Evolutionary conservation across 306 rosid species (phyloP).

Genomic region (Argentina anserina): DNA sequence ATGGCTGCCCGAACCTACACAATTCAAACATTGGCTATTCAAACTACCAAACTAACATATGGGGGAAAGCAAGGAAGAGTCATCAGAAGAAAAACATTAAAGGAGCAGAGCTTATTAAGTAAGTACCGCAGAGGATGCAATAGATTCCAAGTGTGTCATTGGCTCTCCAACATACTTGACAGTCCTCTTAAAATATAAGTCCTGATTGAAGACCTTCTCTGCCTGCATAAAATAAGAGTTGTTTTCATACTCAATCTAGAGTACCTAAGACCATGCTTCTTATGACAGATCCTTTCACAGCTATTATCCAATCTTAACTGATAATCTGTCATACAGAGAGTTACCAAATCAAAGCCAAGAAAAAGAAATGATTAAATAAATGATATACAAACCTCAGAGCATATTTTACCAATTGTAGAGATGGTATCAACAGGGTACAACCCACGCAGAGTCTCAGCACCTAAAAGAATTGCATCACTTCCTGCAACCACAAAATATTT

Average conservation of each 20-base stretch:
- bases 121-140: constrained; percentile 94
- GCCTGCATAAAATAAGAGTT: constrained; percentile 48
- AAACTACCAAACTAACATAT: constrained; percentile 13
- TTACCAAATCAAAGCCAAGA: background rate
- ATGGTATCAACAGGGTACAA: constrained; percentile 90
- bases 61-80: constrained; percentile 7
- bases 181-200: constrained; percentile 83
- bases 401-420: constrained; percentile 87
- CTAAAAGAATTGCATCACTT: constrained; percentile 95
- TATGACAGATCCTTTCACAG: background rate
- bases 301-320: background rate
- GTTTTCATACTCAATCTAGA: background rate
- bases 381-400: constrained; percentile 67
- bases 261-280: background rate
- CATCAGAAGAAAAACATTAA: background rate
- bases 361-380: background rate
- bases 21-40: constrained; percentile 19
- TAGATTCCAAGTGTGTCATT: constrained; percentile 97
- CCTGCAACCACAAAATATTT: constrained; percentile 46
- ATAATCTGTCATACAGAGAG: background rate
- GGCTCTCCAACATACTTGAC: constrained; percentile 96
- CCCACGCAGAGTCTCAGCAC: constrained; percentile 99
- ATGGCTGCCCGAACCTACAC: constrained; percentile 94
- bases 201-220: constrained; percentile 98
- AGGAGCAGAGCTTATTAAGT: constrained; percentile 3